Evolutionary conservation across 2,329 filamentous ascomycete genomes (phyloP).

Genomic region (Metarhizium anisopliae): DNA sequence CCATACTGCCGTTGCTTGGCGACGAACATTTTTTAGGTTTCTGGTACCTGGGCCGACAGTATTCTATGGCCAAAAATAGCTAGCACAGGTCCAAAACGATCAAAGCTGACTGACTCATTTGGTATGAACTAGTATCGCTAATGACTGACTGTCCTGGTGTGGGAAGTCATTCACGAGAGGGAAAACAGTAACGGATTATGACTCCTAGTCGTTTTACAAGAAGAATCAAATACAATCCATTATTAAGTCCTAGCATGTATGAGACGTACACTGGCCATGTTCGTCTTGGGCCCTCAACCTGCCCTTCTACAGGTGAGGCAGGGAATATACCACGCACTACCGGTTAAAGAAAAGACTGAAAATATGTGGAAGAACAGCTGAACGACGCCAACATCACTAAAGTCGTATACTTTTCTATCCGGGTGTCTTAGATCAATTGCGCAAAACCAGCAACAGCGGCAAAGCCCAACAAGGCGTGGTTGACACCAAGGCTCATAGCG

Average conservation of each 20-base stretch:
- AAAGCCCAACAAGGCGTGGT: constrained; percentile 37
- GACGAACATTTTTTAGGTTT: not conserved
- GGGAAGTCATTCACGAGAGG: not conserved
- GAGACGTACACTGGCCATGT: constrained; percentile 7
- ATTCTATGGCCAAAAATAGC: not conserved
- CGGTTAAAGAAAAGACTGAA: constrained; percentile 23
- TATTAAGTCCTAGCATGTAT: constrained; percentile 35
- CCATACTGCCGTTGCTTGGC: not conserved
- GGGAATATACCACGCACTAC: constrained; percentile 25
- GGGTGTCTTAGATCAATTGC: constrained; percentile 39
- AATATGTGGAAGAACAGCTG: constrained; percentile 22
- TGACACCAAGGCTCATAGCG: constrained; percentile 35
- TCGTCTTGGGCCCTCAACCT: constrained; percentile 15
- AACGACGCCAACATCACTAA: constrained; percentile 27
- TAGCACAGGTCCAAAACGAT: not conserved
- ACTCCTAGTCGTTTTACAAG: not conserved
- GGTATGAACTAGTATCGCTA: not conserved
- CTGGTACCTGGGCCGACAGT: not conserved
- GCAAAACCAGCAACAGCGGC: constrained; percentile 37
- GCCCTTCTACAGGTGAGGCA: constrained; percentile 15
- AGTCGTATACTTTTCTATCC: constrained; percentile 16
- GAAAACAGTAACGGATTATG: not conserved
- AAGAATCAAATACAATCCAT: constrained; percentile 29
- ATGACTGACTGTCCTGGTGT: not conserved
- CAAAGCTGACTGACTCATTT: not conserved